Percentiles rank a stretch among this genome's conserved stretches.
Evolutionary conservation across 2,329 filamentous ascomycete genomes (phyloP).

Genomic region (Calonectria montana): DNA sequence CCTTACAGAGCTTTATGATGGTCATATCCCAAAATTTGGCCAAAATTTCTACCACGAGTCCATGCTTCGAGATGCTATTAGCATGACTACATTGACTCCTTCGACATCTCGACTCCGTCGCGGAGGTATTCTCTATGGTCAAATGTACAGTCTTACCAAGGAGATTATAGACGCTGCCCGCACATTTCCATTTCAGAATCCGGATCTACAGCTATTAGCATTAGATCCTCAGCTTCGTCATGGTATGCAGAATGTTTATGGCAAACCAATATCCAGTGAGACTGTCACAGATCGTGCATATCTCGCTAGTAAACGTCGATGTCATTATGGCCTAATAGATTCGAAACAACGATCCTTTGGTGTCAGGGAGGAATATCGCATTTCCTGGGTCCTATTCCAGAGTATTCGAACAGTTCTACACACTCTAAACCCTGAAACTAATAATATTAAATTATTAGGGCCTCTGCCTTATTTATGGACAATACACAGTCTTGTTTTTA

Average conservation of each 20-base stretch:
- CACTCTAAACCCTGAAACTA: background rate
- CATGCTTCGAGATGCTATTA: slow-evolving; percentile 6
- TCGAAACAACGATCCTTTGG: slow-evolving; percentile 16
- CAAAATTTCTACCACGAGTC: slow-evolving; percentile 19
- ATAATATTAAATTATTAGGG: background rate
- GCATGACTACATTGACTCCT: slow-evolving; percentile 10
- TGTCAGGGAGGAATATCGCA: slow-evolving; percentile 7
- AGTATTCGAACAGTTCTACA: background rate
- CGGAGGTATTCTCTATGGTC: slow-evolving; percentile 10
- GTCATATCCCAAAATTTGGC: background rate
- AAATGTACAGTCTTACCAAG: slow-evolving; percentile 19
- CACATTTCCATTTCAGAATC: slow-evolving; percentile 19
- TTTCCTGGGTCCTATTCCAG: slow-evolving; percentile 13
- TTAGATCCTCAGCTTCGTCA: background rate
- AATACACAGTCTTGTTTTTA: slow-evolving; percentile 8
- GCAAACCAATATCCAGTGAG: background rate
- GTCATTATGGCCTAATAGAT: slow-evolving; percentile 10
- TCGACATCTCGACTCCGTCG: slow-evolving; percentile 6
- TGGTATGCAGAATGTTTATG: background rate
- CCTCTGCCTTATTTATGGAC: slow-evolving; percentile 9
- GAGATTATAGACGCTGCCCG: slow-evolving; percentile 16
- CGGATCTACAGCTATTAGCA: slow-evolving; percentile 6
- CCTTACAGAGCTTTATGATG: slow-evolving; percentile 5
- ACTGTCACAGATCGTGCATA: background rate
- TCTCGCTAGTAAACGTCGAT: slow-evolving; percentile 17